These are phyloP conservation scores for Decorospora gaudefroyi DNA, from an alignment of 2,329 filamentous ascomycete genomes.

Conservation along the genomic window DNA sequence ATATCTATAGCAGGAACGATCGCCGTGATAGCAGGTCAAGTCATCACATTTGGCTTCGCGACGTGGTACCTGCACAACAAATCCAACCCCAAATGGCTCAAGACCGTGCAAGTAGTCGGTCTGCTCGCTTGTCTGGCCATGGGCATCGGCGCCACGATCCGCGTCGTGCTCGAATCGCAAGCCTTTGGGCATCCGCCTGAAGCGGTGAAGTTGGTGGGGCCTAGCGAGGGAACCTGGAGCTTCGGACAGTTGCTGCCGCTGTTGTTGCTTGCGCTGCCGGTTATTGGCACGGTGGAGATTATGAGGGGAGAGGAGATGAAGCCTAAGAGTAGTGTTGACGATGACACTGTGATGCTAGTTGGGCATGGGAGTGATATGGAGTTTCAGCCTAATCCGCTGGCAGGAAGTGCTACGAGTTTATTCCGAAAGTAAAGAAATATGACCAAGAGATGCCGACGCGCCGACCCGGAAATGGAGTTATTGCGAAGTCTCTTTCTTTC, in stretches of 20 bases:
- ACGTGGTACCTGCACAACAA: constrained; percentile 68
- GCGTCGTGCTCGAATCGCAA: constrained; percentile 62
- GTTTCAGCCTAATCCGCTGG: constrained; percentile 55
- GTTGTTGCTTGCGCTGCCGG: constrained; percentile 62
- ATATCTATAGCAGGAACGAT: constrained; percentile 64
- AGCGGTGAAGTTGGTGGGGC: constrained; percentile 55
- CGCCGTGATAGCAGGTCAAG: constrained; percentile 63
- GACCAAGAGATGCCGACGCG: too few species aligned
- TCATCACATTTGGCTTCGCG: constrained; percentile 61
- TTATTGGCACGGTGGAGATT: constrained; percentile 65
- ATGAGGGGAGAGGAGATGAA: constrained; percentile 56
- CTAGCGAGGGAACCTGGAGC: constrained; percentile 62
- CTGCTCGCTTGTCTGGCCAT: constrained; percentile 58
- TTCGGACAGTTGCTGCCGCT: constrained; percentile 67
- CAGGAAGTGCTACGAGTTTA: constrained; percentile 32
- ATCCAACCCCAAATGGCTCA: constrained; percentile 58
- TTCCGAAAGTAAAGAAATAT: constrained; percentile 22
- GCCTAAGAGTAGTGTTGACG: constrained; percentile 49
- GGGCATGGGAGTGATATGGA: constrained; percentile 48
- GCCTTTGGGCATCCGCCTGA: constrained; percentile 61
- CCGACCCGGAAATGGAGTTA: too few species aligned
- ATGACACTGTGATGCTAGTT: constrained; percentile 46
- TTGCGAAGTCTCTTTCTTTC: too few species aligned
- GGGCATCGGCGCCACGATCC: constrained; percentile 62
- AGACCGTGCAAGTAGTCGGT: constrained; percentile 58